These are phyloP conservation scores for Orbilia ellipsospora DNA, from an alignment of 2,329 filamentous ascomycete genomes.

Conservation along the genomic window DNA sequence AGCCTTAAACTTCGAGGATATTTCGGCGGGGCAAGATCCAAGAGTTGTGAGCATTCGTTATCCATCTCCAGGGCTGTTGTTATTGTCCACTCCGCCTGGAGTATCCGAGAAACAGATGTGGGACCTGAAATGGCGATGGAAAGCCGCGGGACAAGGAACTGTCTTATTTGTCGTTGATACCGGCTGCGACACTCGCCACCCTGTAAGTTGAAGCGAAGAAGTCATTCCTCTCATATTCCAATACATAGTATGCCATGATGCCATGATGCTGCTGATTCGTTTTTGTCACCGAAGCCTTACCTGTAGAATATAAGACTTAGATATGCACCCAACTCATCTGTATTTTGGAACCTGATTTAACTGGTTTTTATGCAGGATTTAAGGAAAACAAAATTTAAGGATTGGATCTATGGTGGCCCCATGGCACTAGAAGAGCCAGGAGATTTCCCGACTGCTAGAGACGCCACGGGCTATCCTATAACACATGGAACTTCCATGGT, in stretches of 20 bases:
- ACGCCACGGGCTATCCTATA: neutral
- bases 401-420: slow-evolving; percentile 16
- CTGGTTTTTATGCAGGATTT: slow-evolving; percentile 6
- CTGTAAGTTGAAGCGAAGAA: neutral
- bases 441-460: neutral
- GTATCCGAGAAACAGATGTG: neutral
- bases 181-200: slow-evolving; percentile 15
- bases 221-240: too few relatives aligned
- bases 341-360: too few relatives aligned
- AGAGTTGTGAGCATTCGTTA: neutral
- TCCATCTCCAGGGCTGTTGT: neutral
- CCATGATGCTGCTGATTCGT: neutral
- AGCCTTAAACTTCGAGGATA: neutral
- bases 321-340: too few relatives aligned
- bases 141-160: slow-evolving; percentile 8
- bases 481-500: neutral
- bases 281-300: too few relatives aligned
- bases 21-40: neutral
- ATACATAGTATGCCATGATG: too few relatives aligned
- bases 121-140: slow-evolving; percentile 6
- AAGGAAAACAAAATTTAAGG: slow-evolving; percentile 10
- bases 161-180: slow-evolving; percentile 12
- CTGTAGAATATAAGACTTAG: neutral
- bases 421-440: neutral
- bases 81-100: neutral